Base-by-base conservation (phyloP, 2,329 filamentous ascomycete species). In the Septoria petroselini region DNA sequence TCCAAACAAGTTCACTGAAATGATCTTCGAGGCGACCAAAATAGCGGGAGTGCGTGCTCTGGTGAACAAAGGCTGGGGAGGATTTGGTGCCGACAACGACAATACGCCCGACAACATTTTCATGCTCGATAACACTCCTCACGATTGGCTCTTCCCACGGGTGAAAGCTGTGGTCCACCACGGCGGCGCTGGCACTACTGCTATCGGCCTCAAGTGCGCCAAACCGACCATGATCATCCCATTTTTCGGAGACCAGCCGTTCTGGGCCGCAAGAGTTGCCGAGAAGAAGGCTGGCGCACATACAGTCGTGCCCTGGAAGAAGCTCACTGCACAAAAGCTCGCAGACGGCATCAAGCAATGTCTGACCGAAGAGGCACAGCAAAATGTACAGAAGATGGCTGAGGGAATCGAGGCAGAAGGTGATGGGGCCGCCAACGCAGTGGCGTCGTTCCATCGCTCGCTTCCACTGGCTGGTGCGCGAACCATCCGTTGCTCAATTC, bases 231-330 rank as follows among this genome's bases (percentile, higher is more conserved):
- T 88, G 79, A 79, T 89, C 19, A 83, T 90, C 1, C 86, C 86
- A 0, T 90, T 90, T 69, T 90, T 90, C 57, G 86, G 86, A 2
- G 86, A 90, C 62, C 86, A 90, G 65, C 78, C 84, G 41, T 90
- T 90, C 63, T 90, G 86, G 86, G 86, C 85, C 2, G 73, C 75
- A 14, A 86, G 86, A 80, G 76, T 89, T 1, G 76, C 75, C 3
- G 78, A 75, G 27, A 76, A 81, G 1, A 77, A 78, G 19, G 85
- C 84, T 0, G 86, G 86, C 0, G 82, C 85, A 0, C 69, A 72
- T 48, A 70, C 78, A 34, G 78, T 84, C 1, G 76, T 88, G 7
- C 84, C 84, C 0, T 86, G 87, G 69, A 88, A 87, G 68, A 69
- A 76, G 7, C 67, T 90, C 1, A 81, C 74, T 1, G 76, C 74